Conservation (phyloP, 2,329 filamentous ascomycete species). For the Colletotrichum sp. region DNA sequence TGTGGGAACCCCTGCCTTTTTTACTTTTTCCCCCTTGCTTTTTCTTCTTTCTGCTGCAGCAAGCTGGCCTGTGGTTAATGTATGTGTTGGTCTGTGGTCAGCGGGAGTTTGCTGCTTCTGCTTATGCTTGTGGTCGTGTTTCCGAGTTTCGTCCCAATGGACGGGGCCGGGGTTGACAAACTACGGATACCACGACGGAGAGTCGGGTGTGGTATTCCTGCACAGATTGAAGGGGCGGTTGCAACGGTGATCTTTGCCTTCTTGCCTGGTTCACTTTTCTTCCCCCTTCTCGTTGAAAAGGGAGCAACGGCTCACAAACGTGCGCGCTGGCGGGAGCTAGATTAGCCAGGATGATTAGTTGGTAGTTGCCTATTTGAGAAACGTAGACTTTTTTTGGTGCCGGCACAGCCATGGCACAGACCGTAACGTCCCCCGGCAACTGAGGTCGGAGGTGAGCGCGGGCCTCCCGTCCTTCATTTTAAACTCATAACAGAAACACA, state of each 20-base stretch:
- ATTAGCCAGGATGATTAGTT: neutral
- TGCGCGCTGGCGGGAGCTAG: neutral
- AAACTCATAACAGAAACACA: neutral
- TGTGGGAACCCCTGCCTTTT: neutral
- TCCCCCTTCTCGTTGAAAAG: neutral
- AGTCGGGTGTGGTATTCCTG: neutral
- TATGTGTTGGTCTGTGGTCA: neutral
- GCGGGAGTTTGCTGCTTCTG: neutral
- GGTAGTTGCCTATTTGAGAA: neutral
- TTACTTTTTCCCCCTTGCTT: neutral
- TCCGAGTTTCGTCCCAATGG: neutral
- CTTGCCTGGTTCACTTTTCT: too few species aligned
- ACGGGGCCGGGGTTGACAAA: neutral
- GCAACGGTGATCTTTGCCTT: neutral
- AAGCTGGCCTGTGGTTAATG: neutral
- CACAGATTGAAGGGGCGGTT: neutral
- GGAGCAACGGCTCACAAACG: neutral
- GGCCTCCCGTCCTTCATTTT: conserved; percentile 1
- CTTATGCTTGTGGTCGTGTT: neutral
- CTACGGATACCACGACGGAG: neutral
- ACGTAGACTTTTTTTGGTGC: neutral
- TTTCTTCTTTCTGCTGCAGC: neutral
- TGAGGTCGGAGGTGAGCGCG: neutral
- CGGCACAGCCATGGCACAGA: neutral
- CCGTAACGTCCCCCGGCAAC: neutral